Evolutionary conservation across 768 basidiomycete species (phyloP), one percentile per base, ranked within the genome.

Genomic region (Trametes maxima): DNA sequence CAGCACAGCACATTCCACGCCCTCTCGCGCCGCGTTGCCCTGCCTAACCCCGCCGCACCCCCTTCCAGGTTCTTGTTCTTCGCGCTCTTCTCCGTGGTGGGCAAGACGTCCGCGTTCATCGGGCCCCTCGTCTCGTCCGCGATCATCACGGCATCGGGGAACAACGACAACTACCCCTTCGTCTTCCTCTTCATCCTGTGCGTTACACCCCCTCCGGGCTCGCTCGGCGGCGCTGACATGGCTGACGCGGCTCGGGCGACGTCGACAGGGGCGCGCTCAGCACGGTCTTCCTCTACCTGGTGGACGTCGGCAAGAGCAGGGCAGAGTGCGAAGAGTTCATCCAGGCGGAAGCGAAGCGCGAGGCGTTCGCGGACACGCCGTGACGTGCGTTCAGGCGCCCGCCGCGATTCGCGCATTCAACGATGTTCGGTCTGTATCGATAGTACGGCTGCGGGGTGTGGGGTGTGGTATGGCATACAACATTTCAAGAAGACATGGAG

Each of bases 151-250:
- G 87, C 81, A 4, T 81, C 88, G 0, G 78, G 77, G 49, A 82
- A 87, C 71, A 90, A 90, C 65, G 78, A 88, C 66, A 89, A 87
- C 70, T 88, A 88, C 82, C 86, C 88, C 0, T 91, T 91, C 68
- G 82, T 85, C 3, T 90, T 90, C 71, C 75, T 89, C 13, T 88
- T 91, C 67, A 82, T 76, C 8, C 74, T 91, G 86, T 89, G 72
- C 57, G 85, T 78, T 7, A 24, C 45, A 49, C 35, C 48, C 40
- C 36, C 36, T 37, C 11, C 42, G n/a, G 42, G 21, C 54, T 25
- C 53, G 11, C 13, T 35, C 36, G 22, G 10, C 19, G 33, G 62
- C 19, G 17, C n/a, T 12, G 4, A 28, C n/a, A 10, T 36, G 35
- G 40, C 21, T 25, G 42, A 36, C 61, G 52, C 48, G 36, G 25